These are phyloP conservation scores for Babesia gibsoni DNA, from an alignment of 169 alveolate species.

Conservation along the genomic window DNA sequence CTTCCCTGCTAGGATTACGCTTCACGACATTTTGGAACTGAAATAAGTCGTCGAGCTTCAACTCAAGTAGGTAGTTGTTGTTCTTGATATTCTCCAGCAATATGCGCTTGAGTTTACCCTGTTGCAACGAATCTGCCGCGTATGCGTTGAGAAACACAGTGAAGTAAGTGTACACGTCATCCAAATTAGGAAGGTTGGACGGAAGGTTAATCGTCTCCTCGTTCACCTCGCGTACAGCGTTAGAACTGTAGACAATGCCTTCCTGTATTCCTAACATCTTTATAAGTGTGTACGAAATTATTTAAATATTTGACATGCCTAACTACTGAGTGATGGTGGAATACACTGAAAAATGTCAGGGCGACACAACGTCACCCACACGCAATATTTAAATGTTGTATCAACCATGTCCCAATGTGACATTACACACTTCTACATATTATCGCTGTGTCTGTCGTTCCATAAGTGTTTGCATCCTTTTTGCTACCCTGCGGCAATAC, in stretches of 20 bases:
- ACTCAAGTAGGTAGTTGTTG: conserved; percentile 71
- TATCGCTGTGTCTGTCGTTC: background rate
- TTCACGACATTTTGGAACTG: conserved; percentile 73
- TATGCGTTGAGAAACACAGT: conserved; percentile 69
- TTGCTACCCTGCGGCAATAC: conserved; percentile 23
- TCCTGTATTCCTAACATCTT: conserved; percentile 70
- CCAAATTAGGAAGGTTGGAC: conserved; percentile 69
- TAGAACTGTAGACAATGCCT: conserved; percentile 70
- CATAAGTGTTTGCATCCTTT: conserved; percentile 1
- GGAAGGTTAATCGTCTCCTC: conserved; percentile 64
- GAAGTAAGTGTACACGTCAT: conserved; percentile 72
- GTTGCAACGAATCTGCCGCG: conserved; percentile 72
- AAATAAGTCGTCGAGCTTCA: conserved; percentile 74
- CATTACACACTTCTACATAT: background rate
- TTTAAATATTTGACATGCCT: too few relatives aligned
- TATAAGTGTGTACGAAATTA: too few relatives aligned
- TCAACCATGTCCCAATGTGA: background rate
- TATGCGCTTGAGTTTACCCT: conserved; percentile 72
- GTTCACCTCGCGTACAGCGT: conserved; percentile 47
- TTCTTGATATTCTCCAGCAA: conserved; percentile 72
- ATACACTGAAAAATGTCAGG: too few relatives aligned
- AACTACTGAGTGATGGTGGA: too few relatives aligned
- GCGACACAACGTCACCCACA: too few relatives aligned
- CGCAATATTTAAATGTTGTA: background rate
- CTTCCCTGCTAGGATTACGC: conserved; percentile 65